Evolutionary conservation across 768 basidiomycete species (phyloP).

Genomic region (Auriscalpium orientale): DNA sequence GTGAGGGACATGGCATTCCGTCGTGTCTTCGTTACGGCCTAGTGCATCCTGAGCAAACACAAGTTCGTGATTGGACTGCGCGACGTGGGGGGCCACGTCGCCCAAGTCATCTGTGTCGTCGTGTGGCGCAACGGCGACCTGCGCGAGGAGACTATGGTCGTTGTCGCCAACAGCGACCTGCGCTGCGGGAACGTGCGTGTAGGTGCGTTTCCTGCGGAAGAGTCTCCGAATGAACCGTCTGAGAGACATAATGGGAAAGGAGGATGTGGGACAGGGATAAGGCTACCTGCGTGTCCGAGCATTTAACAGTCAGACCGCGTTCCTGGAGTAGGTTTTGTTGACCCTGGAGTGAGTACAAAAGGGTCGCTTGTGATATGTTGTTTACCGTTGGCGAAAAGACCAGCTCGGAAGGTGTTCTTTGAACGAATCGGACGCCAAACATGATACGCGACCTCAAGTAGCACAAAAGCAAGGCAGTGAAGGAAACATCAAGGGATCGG

Average conservation of each 20-base stretch:
- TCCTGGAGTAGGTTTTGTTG: no score
- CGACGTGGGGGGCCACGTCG: not conserved
- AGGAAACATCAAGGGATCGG: not conserved
- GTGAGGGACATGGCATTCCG: no score
- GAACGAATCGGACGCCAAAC: not conserved
- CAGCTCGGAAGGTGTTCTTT: not conserved
- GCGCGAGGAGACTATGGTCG: not conserved
- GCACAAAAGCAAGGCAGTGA: not conserved
- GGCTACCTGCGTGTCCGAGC: not conserved
- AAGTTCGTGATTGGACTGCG: not conserved
- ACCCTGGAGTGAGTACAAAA: no score
- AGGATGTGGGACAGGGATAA: not conserved
- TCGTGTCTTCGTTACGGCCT: not conserved
- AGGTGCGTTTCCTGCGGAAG: not conserved
- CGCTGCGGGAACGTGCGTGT: not conserved
- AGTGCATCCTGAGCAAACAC: not conserved
- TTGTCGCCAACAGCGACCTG: not conserved
- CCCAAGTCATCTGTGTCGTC: not conserved
- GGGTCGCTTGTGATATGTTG: not conserved
- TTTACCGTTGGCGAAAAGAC: not conserved
- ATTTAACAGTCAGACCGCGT: not conserved
- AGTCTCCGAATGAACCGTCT: not conserved
- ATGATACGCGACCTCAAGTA: not conserved
- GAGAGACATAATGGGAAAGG: not conserved
- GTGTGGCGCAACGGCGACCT: not conserved